Evolutionary conservation across 441 rosid genomes (phyloP), one percentile per base, ranked within the genome.

Genomic region (Aquilaria agallochum): DNA sequence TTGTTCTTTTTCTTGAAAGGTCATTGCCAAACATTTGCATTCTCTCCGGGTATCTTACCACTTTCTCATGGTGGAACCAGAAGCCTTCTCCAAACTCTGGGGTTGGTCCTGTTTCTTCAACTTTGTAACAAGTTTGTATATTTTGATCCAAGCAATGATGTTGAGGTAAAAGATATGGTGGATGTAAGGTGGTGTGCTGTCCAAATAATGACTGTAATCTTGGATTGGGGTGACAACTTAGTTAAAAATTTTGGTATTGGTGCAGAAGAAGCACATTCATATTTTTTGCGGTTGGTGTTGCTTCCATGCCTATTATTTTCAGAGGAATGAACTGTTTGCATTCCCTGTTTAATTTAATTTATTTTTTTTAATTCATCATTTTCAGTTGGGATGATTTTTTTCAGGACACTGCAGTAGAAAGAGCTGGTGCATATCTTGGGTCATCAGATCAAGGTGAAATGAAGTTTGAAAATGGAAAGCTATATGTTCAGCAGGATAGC

Each of bases 71-170:
- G 58, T 72, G 53, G 84, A 80, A 65, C 85, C 89, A 34, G 83
- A 90, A 63, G 74, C 77, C 64, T 81, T 95, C 72, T 80, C 89
- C 63, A 82, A 82, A 72, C 78, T 72, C 64, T 95, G 99, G 99
- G 88, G 92, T 76, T 92, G 99, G 97, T 92, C 97, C 55, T 81
- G 81, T 75, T 86, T 92, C 72, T 63, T 90, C 78, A 95, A 88
- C 53, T 73, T 86, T 56, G 78, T 86, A 64, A 68, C 74, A 69
- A 74, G 63, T 66, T 67, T 20, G 59, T 64, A 62, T 66, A 71
- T 59, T 50, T 71, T 50, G 53, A 61, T 52, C 52, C 53, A 51
- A 66, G 59, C 49, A 47, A 45, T 67, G 56, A 12, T 42, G 61
- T 65, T 56, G 67, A 76, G 55, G 44, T 54, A 67, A 68, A 78